Base-by-base conservation (phyloP, 1,284 basidiomycete genomes). In the Moniliella sp. region DNA sequence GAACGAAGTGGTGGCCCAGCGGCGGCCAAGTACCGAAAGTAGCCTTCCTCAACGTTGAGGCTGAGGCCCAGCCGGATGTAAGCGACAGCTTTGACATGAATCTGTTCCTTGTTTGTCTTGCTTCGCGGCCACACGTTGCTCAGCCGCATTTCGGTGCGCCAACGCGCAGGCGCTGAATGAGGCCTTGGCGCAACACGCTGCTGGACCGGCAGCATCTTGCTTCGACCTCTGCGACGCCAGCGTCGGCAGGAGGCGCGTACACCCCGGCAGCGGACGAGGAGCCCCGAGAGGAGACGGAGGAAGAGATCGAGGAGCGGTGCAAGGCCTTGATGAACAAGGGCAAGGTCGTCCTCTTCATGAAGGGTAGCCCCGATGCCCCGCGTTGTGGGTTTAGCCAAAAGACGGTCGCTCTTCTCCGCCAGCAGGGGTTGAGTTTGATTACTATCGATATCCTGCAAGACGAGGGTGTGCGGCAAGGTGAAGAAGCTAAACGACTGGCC, bases 311-410 rank as follows among this genome's bases (percentile, higher is more conserved):
- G 27, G 54, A 59, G 27, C 68, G 81, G 32, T 69, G 82, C 58
- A 64, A 61, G 17, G 48, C 43, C 29, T 61, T 79, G 64, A 79
- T 79, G 78, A 66, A 66, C 45, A 65, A 67, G 49, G 63, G 63
- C 48, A 67, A 66, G 42, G 68, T 93, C 30, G 73, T 97, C 35
- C 63, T 97, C 36, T 94, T 97, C 70, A 97, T 97, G 86, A 97
- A 97, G 65, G 91, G 88, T 14, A 76, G 74, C 42, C 80, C 81
- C 0, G 72, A 76, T 28, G 67, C 69, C 15, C 91, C 61, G 26
- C 18, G 50, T 27, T 64, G 88, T 48, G 91, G 76, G 5, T 78
- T 78, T 63, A 75, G 72, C 30, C 66, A 75, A 25, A 69, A 74
- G 62, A 75, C 74, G 9, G 73, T 77, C 31, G 70, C 65, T 9